A percentile compares a stretch with the other conserved stretches of the same genome.
Evolutionary conservation across 306 rosid genomes (phyloP).

Genomic region (Mimosa bimucronata): DNA sequence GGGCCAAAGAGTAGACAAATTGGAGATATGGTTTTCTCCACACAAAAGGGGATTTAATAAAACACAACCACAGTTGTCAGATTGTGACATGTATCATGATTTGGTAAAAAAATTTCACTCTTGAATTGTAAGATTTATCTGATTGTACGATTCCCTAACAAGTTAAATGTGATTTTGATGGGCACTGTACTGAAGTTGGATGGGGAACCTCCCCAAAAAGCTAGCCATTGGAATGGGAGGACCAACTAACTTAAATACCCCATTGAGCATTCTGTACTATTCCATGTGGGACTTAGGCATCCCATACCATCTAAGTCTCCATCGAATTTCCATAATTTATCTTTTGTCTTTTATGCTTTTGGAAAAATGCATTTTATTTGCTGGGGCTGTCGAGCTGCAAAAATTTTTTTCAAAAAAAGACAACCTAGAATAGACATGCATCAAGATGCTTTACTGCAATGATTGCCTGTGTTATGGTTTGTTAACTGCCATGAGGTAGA

Average conservation of each 20-base stretch:
- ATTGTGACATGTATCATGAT: neutral
- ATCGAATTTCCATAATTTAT: too few relatives aligned
- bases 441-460: neutral
- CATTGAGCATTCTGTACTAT: too few relatives aligned
- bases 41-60: neutral
- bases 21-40: neutral
- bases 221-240: too few relatives aligned
- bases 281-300: neutral
- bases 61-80: neutral
- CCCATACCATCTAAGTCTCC: neutral
- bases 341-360: neutral
- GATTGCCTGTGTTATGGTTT: neutral
- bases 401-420: too few relatives aligned
- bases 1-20: conserved; percentile 1
- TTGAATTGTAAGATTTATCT: neutral
- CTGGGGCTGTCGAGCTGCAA: neutral
- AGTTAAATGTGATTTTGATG: neutral
- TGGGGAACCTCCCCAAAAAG: too few relatives aligned
- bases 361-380: neutral
- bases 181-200: too few relatives aligned
- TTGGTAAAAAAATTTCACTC: neutral
- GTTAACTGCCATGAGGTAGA: conserved; percentile 4
- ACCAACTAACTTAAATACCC: too few relatives aligned
- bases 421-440: neutral
- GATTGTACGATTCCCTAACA: neutral